phyloP scores from a whole-genome alignment of 2,329 filamentous ascomycete species.

The Arthrinium puccinioides region DNA sequence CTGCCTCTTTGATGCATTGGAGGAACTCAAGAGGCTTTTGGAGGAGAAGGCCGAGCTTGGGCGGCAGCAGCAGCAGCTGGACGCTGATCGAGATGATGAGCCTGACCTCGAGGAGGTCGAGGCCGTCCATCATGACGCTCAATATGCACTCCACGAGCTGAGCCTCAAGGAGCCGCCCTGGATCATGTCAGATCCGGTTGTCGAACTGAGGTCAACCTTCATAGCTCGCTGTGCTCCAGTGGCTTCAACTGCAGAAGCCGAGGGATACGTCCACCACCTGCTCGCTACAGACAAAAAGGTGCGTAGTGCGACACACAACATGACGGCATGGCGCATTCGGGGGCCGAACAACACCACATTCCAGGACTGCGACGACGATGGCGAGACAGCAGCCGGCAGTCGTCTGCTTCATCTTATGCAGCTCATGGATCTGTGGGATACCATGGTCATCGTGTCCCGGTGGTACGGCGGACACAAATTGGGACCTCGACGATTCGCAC shows the following conservation, averaged over 20 bases:
- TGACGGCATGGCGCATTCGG: constrained; percentile 85
- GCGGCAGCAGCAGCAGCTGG: constrained; percentile 14
- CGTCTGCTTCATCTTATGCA: constrained; percentile 86
- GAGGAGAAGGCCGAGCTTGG: constrained; percentile 22
- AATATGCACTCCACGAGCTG: too few relatives aligned
- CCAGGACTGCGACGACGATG: constrained; percentile 95
- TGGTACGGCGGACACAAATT: constrained; percentile 94
- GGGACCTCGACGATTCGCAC: constrained; percentile 79
- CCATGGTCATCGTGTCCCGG: constrained; percentile 84
- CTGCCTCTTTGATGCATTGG: constrained; percentile 87
- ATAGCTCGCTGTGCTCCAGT: constrained; percentile 70
- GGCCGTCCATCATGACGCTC: background rate
- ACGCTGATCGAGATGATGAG: constrained; percentile 16
- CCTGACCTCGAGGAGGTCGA: background rate
- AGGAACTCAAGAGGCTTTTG: constrained; percentile 52
- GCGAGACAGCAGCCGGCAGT: constrained; percentile 84
- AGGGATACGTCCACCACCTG: constrained; percentile 64
- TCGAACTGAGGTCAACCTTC: constrained; percentile 84
- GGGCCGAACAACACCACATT: constrained; percentile 50
- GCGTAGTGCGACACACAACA: constrained; percentile 87
- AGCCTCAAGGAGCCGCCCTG: constrained; percentile 47
- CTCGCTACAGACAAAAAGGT: constrained; percentile 77
- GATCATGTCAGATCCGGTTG: constrained; percentile 65
- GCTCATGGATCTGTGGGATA: constrained; percentile 88
- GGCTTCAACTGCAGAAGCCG: constrained; percentile 62